Evolutionary conservation across 768 basidiomycete species (phyloP), one percentile per base, ranked within the genome.

Genomic region (Lactifluus hygrophoroides): DNA sequence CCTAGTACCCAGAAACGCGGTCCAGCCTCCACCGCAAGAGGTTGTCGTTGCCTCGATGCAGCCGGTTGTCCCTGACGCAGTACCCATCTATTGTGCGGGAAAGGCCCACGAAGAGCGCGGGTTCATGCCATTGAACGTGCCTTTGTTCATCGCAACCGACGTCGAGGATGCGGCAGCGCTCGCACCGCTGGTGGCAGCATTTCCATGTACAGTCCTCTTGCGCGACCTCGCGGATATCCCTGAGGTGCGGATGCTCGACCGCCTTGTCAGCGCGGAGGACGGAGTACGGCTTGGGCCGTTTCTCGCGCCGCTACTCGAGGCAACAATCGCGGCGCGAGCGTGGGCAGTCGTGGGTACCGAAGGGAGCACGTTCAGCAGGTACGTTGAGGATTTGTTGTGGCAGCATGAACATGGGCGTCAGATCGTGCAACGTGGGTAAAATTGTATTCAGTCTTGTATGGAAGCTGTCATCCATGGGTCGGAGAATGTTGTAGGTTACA

Each of bases 281-380:
- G 77, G 78, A 2, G 68, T 80, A 27, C 65, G 53, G 32, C 67
- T 89, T 62, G 74, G 66, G 19, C 64, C 60, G 16, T 79, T 81
- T 62, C 57, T 88, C 11, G 65, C 79, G 21, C 85, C 88, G 2
- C 79, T 89, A 57, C 64, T 91, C 32, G 88, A 90, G 66, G 86
- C 84, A 6, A 74, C 88, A 72, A 78, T 93, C 30, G 79, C 81
- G 16, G 80, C 80, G 3, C 75, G 76, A 52, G 85, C 83, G 0
- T 70, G 75, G 68, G 71, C 66, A 16, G 77, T 88, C 30, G 79
- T 84, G 0, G 87, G 86, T 2, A 92, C 88, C 13, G 78, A 81
- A 54, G 78, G 80, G 55, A 90, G 87, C 65, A 90, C 90, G 30
- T 91, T 89, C 64, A 86, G 85, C 68, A 71, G 74, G 53, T 92